Conservation (phyloP, 78 protist species). For the Guillardia theta region DNA sequence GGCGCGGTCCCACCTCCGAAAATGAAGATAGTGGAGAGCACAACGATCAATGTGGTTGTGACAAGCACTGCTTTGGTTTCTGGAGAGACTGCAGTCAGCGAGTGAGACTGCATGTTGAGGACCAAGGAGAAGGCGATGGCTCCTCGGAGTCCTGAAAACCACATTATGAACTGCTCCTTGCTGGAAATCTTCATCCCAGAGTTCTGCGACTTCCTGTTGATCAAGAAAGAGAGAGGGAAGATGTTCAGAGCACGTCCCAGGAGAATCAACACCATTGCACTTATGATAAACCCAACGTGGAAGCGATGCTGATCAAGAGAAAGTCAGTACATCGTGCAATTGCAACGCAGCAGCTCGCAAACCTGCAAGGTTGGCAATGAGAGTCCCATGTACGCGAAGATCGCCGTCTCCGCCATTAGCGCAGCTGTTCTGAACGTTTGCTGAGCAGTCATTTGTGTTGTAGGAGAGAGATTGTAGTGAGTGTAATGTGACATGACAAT, state of each 20-base stretch:
- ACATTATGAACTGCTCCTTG: constrained; percentile 18
- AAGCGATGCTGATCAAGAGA: not conserved
- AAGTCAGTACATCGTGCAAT: not conserved
- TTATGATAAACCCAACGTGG: not conserved
- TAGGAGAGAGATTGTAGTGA: constrained; percentile 8
- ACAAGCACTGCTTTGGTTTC: not conserved
- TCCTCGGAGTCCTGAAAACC: constrained; percentile 27
- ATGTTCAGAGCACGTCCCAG: not conserved
- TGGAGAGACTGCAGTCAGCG: not conserved
- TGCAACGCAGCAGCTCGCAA: not conserved
- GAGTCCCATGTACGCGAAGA: not conserved
- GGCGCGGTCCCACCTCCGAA: not conserved
- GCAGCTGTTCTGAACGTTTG: not conserved
- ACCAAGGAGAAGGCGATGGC: constrained; percentile 13
- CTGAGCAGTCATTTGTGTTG: not conserved
- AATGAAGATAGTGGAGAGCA: not conserved
- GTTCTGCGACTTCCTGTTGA: not conserved
- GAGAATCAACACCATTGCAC: not conserved
- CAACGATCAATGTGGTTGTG: not conserved
- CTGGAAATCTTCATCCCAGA: not conserved
- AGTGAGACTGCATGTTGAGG: not conserved
- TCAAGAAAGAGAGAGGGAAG: constrained; percentile 2
- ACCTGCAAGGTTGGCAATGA: not conserved
- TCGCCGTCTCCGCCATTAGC: not conserved
- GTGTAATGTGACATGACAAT: constrained; percentile 40